Percentiles rank a stretch among this genome's conserved stretches.
Evolutionary conservation across 345 rosid genomes (phyloP).

Genomic region (Eucalyptus globulus): DNA sequence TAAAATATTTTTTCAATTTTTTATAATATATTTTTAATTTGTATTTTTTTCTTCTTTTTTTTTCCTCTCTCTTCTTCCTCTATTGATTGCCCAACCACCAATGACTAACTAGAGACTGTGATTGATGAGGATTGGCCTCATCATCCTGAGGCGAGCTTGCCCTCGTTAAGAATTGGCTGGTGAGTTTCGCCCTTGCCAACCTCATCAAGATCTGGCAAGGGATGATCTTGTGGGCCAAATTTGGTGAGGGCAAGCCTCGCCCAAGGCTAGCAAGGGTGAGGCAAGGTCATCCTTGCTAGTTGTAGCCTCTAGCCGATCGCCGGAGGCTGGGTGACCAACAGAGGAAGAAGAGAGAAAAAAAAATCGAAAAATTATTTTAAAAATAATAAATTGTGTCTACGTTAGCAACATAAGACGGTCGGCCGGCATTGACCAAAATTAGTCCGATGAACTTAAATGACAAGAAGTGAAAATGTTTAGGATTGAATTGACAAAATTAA

Average conservation of each 20-base stretch:
- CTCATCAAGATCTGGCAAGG: rapidly evolving
- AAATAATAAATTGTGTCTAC: too few species aligned
- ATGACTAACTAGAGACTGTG: rapidly evolving
- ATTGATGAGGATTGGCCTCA: too few species aligned
- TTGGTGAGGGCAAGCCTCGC: too few species aligned
- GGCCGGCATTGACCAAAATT: rapidly evolving
- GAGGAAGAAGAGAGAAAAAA: too few species aligned
- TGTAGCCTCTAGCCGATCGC: rapidly evolving
- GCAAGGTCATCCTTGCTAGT: rapidly evolving
- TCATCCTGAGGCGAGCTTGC: rapidly evolving
- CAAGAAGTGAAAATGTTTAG: too few species aligned
- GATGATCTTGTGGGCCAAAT: rapidly evolving
- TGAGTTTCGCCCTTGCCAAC: too few species aligned
- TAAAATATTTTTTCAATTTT: too few species aligned
- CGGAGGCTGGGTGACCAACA: rapidly evolving
- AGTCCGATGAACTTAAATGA: rapidly evolving
- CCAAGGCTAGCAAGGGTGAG: rapidly evolving
- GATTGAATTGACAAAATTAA: rapidly evolving
- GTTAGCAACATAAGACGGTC: rapidly evolving
- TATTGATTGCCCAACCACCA: rapidly evolving
- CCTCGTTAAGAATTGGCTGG: rapidly evolving
- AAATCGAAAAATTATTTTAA: too few species aligned
- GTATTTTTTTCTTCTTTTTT: too few species aligned
- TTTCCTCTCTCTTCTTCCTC: too few species aligned
- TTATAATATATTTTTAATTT: too few species aligned